These are phyloP conservation scores for Melampsora americana DNA, from an alignment of 1,284 basidiomycete species.

Conservation along the genomic window DNA sequence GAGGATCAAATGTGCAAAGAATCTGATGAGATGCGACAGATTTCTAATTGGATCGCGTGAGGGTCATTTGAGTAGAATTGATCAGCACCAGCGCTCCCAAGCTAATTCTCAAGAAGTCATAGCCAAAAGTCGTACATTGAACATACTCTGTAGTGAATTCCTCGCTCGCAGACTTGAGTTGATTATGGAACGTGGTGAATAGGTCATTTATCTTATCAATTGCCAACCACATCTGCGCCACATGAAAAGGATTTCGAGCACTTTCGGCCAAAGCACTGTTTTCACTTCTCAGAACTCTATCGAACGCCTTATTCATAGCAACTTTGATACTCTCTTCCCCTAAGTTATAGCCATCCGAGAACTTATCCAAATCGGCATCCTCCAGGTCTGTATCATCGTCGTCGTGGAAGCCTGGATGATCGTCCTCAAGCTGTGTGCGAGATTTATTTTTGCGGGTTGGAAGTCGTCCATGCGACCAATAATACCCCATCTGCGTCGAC, in stretches of 20 bases:
- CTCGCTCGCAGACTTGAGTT: constrained; percentile 57
- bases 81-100: constrained; percentile 17
- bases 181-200: constrained; percentile 69
- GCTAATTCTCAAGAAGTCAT: constrained; percentile 47
- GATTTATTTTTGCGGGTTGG: constrained; percentile 10
- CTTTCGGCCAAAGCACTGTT: constrained; percentile 54
- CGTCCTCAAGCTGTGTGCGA: constrained; percentile 43
- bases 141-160: constrained; percentile 64
- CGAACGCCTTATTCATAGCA: constrained; percentile 35
- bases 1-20: constrained; percentile 90
- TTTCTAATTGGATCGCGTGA: constrained; percentile 1
- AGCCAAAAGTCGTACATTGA: constrained; percentile 41
- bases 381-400: constrained; percentile 49
- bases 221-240: constrained; percentile 80
- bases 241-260: constrained; percentile 77
- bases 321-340: constrained; percentile 19
- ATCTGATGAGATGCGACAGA: constrained; percentile 62
- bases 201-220: constrained; percentile 68
- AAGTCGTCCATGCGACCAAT: constrained; percentile 36
- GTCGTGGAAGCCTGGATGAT: constrained; percentile 48
- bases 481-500: constrained; percentile 31
- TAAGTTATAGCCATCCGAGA: constrained; percentile 33
- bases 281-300: constrained; percentile 26
- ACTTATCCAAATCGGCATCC: constrained; percentile 53
- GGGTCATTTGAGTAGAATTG: constrained; percentile 45